These are phyloP conservation scores for Chaetomidium leptoderma DNA, from an alignment of 495 filamentous ascomycete species.

Conservation along the genomic window DNA sequence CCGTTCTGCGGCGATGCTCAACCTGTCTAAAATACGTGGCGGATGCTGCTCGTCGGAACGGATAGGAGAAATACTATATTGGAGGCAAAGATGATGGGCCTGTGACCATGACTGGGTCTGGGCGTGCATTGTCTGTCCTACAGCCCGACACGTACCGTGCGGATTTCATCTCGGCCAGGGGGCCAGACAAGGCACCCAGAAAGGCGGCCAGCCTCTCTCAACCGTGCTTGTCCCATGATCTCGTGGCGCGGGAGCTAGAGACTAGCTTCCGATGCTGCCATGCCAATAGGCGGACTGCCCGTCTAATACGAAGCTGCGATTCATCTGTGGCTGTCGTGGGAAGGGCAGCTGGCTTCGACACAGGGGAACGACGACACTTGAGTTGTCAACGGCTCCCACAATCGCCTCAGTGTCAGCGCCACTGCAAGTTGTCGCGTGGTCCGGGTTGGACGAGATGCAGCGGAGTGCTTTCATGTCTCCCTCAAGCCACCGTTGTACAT, in stretches of 20 bases:
- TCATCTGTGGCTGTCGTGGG: neutral
- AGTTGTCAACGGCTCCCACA: neutral
- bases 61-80: neutral
- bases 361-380: neutral
- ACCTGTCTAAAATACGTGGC: slow-evolving; percentile 10
- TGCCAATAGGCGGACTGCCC: neutral
- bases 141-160: slow-evolving; percentile 12
- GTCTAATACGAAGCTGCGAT: neutral
- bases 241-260: neutral
- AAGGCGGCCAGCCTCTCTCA: slow-evolving; percentile 2
- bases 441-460: slow-evolving; percentile 11
- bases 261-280: slow-evolving; percentile 8
- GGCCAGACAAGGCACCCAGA: slow-evolving; percentile 13
- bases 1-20: neutral
- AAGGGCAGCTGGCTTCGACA: neutral
- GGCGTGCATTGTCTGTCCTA: slow-evolving; percentile 30
- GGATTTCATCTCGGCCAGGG: slow-evolving; percentile 27
- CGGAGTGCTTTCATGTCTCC: slow-evolving; percentile 4
- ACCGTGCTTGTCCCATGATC: neutral
- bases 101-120: neutral
- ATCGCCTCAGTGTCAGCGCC: slow-evolving; percentile 2
- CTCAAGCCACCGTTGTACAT: slow-evolving; percentile 16
- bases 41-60: slow-evolving; percentile 3
- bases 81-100: slow-evolving; percentile 7
- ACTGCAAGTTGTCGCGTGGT: slow-evolving; percentile 18